These are phyloP conservation scores for Paraconiothyrium sp. DNA, from an alignment of 2,329 filamentous ascomycete genomes.

Conservation along the genomic window DNA sequence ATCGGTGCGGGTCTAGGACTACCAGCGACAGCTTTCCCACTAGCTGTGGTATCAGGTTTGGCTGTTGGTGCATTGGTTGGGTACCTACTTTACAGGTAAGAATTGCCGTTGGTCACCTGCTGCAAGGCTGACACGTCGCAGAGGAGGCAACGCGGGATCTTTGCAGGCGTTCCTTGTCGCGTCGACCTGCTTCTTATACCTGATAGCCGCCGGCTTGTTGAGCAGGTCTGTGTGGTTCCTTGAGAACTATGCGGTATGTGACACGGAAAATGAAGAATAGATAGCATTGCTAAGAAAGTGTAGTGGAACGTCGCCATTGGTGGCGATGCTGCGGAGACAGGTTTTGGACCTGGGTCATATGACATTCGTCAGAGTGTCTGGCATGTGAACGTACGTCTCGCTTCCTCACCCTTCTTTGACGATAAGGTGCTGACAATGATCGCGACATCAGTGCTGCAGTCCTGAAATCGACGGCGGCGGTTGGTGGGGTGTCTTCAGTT, in stretches of 20 bases:
- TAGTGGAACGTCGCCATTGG: slow-evolving; percentile 70
- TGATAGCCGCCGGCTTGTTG: slow-evolving; percentile 84
- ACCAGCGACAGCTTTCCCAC: slow-evolving; percentile 78
- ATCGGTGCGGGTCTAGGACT: slow-evolving; percentile 81
- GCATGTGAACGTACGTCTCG: slow-evolving; percentile 70
- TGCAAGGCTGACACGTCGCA: slow-evolving; percentile 28
- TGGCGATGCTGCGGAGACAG: slow-evolving; percentile 69
- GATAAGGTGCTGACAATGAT: not conserved
- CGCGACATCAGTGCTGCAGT: slow-evolving; percentile 69
- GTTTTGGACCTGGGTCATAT: slow-evolving; percentile 77
- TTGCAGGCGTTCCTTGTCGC: slow-evolving; percentile 80
- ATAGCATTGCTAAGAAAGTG: not conserved
- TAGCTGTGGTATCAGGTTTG: slow-evolving; percentile 78
- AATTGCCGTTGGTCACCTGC: not conserved
- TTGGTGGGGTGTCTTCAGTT: slow-evolving; percentile 88
- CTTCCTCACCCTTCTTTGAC: not conserved
- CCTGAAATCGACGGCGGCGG: slow-evolving; percentile 75
- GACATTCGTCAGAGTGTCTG: slow-evolving; percentile 81
- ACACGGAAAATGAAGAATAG: not conserved
- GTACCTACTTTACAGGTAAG: slow-evolving; percentile 75
- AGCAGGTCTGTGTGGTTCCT: slow-evolving; percentile 80
- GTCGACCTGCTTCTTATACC: slow-evolving; percentile 84
- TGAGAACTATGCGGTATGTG: slow-evolving; percentile 63
- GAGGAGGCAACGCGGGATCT: slow-evolving; percentile 67
- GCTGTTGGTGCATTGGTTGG: slow-evolving; percentile 73